These are phyloP conservation scores for Vanderwaltozyma tropicalis DNA, from an alignment of 805 yeast species.

Conservation along the genomic window DNA sequence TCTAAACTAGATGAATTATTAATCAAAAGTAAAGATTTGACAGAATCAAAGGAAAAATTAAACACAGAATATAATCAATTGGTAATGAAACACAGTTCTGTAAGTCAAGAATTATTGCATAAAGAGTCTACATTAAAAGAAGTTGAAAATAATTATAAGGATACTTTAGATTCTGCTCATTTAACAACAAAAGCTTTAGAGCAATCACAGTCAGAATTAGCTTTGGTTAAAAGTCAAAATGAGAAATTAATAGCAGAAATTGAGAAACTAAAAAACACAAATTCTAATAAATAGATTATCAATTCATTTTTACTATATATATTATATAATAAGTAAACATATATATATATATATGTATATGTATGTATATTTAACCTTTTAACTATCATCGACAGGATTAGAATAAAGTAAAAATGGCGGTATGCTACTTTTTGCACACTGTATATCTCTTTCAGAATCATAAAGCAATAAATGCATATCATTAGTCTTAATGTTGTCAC, in stretches of 20 bases:
- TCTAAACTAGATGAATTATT: constrained; percentile 48
- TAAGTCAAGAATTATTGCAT: constrained; percentile 15
- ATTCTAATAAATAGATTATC: constrained; percentile 26
- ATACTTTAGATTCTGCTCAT: constrained; percentile 59
- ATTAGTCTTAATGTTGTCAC: too few species aligned
- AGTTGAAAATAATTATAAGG: constrained; percentile 57
- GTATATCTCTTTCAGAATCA: too few species aligned
- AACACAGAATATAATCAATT: constrained; percentile 23
- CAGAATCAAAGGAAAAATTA: constrained; percentile 26
- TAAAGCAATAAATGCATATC: too few species aligned
- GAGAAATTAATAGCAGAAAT: constrained; percentile 52
- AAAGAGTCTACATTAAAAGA: constrained; percentile 31
- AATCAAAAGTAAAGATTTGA: constrained; percentile 35
- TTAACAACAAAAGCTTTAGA: constrained; percentile 68
- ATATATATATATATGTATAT: too few species aligned
- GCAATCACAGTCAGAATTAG: constrained; percentile 61
- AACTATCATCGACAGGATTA: too few species aligned
- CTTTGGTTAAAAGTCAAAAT: constrained; percentile 45
- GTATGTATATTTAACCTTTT: too few species aligned
- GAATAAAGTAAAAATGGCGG: too few species aligned
- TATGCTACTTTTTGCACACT: too few species aligned
- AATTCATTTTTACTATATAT: too few species aligned
- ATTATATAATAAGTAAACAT: too few species aligned
- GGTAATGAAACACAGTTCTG: constrained; percentile 23
- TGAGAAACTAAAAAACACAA: constrained; percentile 53